A percentile compares a stretch with the other conserved stretches of the same genome.
phyloP scores from a whole-genome alignment of 805 yeast species.

The Schwanniomyces sp. region DNA sequence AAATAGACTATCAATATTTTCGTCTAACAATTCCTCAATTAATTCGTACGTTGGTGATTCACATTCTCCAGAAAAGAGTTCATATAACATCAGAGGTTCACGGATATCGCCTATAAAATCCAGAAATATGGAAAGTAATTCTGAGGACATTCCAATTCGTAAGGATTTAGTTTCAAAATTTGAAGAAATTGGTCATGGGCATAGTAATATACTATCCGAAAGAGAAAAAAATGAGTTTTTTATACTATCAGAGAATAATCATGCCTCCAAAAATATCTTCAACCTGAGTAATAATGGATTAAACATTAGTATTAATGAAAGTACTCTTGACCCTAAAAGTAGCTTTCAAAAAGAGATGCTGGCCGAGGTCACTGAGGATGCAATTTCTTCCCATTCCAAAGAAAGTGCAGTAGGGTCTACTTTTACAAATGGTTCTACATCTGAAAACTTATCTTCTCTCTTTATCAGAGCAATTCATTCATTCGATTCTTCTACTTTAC shows the following conservation, averaged over 20 bases:
- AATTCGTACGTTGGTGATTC: slow-evolving; percentile 7
- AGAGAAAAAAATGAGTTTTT: slow-evolving; percentile 15
- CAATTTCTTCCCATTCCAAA: neutral
- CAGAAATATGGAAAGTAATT: slow-evolving; percentile 9
- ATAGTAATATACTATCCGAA: slow-evolving; percentile 10
- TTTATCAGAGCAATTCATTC: slow-evolving; percentile 60
- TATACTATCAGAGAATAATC: slow-evolving; percentile 9
- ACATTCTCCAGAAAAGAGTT: slow-evolving; percentile 2
- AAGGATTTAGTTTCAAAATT: slow-evolving; percentile 23
- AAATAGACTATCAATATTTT: neutral
- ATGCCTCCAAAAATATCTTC: neutral
- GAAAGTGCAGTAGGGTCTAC: slow-evolving; percentile 6
- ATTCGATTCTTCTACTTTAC: slow-evolving; percentile 58
- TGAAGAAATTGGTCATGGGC: slow-evolving; percentile 9
- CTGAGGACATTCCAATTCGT: slow-evolving; percentile 25
- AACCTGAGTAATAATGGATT: slow-evolving; percentile 20
- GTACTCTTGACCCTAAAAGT: slow-evolving; percentile 15
- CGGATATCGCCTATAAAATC: slow-evolving; percentile 18
- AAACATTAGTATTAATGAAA: slow-evolving; percentile 19
- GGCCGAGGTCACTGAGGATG: neutral
- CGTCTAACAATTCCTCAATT: slow-evolving; percentile 4
- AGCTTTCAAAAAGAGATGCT: neutral
- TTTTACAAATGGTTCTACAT: slow-evolving; percentile 8
- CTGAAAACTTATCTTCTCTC: slow-evolving; percentile 48
- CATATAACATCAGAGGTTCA: slow-evolving; percentile 14